phyloP scores from a whole-genome alignment of 1,284 basidiomycete genomes.

The Hymenochaete sp. region DNA sequence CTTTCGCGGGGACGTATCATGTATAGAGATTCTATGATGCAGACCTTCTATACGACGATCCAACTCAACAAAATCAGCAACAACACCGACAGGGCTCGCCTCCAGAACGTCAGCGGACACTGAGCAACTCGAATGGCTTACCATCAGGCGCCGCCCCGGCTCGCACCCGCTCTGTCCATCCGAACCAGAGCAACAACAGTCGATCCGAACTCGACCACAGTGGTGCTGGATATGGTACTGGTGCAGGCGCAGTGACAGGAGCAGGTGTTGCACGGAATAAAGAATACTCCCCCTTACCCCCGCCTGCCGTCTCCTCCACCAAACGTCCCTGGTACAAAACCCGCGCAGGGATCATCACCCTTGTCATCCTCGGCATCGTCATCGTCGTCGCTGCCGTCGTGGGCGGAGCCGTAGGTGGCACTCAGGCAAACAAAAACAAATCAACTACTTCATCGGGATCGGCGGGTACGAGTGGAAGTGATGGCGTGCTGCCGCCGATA shows the following conservation, averaged over 20 bases:
- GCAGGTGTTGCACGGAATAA: slow-evolving; percentile 18
- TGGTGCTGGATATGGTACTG: too few relatives aligned
- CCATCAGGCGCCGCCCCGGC: not conserved
- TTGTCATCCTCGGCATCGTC: slow-evolving; percentile 31
- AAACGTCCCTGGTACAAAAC: slow-evolving; percentile 29
- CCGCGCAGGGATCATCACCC: slow-evolving; percentile 30
- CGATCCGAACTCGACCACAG: too few relatives aligned
- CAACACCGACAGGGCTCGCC: not conserved
- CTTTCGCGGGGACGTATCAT: not conserved
- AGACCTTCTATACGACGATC: slow-evolving; percentile 11
- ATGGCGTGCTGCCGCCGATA: too few relatives aligned
- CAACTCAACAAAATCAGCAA: slow-evolving; percentile 5
- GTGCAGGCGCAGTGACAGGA: slow-evolving; percentile 26
- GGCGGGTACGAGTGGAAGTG: too few relatives aligned
- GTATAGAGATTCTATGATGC: slow-evolving; percentile 17
- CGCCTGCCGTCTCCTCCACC: slow-evolving; percentile 5
- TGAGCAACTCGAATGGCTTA: not conserved
- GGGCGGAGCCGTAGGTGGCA: slow-evolving; percentile 54
- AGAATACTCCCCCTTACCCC: slow-evolving; percentile 11
- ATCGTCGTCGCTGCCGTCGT: slow-evolving; percentile 48
- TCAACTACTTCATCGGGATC: too few relatives aligned
- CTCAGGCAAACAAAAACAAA: slow-evolving; percentile 25
- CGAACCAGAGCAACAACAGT: too few relatives aligned
- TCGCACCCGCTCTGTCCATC: too few relatives aligned
- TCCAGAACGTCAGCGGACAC: not conserved